Base-by-base conservation (phyloP, 352 stramenopile genomes). In the Pythium utonaiense region DNA sequence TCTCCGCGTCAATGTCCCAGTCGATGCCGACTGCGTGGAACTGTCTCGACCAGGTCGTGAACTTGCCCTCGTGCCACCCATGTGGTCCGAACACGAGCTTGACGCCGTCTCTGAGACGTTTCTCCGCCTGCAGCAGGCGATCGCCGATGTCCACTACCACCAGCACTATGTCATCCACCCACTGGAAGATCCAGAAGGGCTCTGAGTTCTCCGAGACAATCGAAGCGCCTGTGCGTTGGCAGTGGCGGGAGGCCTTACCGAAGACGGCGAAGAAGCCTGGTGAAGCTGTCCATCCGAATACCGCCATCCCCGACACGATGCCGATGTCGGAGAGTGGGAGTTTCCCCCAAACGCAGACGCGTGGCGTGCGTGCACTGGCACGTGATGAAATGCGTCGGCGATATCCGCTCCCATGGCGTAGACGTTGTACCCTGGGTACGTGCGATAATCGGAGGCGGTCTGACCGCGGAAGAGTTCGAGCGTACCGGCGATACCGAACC, bases 371-470 rank as follows among this genome's bases (percentile, higher is more conserved):
- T n/a, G n/a, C n/a, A n/a, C n/a, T n/a, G n/a, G n/a, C n/a, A n/a
- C n/a, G n/a, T n/a, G n/a, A n/a, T n/a, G n/a, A 19, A 58, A 58
- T 34, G 52, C 38, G 52, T 58, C 52, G 52, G 52, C 52, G 24
- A 58, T 58, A 28, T 58, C 34, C 34, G 52, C 52, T 28, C 34
- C 22, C 19, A 58, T 28, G 22, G 52, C 52, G 31, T 48, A 49
- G 16, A 58, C 36, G 30, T 34, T 25, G 33, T 49, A 58, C 52
- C 52, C 52, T 19, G 52, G 52, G 52, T 58, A 49, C 34, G 14
- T 19, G 17, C 52, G 52, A 28, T 48, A n/a, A n/a, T n/a, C n/a
- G n/a, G n/a, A n/a, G n/a, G n/a, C n/a, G n/a, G n/a, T n/a, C n/a
- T n/a, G n/a, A n/a, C n/a, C n/a, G n/a, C n/a, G n/a, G n/a, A n/a